phyloP scores from a whole-genome alignment of 495 filamentous ascomycete species.

The Penicillium crystallinum region DNA sequence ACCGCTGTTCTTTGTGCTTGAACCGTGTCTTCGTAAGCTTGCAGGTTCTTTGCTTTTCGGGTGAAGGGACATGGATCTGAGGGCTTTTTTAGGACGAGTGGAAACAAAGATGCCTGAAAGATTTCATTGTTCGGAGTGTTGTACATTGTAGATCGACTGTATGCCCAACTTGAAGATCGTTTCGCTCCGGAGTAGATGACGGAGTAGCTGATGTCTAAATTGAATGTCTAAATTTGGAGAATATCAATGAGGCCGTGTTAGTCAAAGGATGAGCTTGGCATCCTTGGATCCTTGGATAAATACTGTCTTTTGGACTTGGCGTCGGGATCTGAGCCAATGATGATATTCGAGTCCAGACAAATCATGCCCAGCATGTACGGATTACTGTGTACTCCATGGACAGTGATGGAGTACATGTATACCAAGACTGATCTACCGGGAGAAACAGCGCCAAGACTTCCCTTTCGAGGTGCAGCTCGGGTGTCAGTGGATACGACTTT shows the following conservation, averaged over 20 bases:
- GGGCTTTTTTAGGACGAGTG: background rate
- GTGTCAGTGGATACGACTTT: background rate
- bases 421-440: constrained; percentile 21
- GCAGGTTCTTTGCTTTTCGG: constrained; percentile 5
- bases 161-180: constrained; percentile 4
- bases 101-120: constrained; percentile 1
- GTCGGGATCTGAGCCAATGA: background rate
- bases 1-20: constrained; percentile 22
- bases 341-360: background rate
- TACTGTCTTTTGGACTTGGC: constrained; percentile 4
- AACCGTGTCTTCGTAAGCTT: constrained; percentile 9
- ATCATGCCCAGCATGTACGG: background rate
- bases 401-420: constrained; percentile 5
- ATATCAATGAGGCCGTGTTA: background rate
- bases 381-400: background rate
- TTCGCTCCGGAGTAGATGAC: no score
- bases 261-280: constrained; percentile 4
- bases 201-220: no score
- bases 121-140: background rate
- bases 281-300: background rate
- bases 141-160: constrained; percentile 1
- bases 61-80: background rate
- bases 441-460: constrained; percentile 5
- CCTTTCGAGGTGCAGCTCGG: background rate
- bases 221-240: background rate